Evolutionary conservation across 176 grass and related monocot genomes (phyloP).

Genomic region (Olyra latifolia): DNA sequence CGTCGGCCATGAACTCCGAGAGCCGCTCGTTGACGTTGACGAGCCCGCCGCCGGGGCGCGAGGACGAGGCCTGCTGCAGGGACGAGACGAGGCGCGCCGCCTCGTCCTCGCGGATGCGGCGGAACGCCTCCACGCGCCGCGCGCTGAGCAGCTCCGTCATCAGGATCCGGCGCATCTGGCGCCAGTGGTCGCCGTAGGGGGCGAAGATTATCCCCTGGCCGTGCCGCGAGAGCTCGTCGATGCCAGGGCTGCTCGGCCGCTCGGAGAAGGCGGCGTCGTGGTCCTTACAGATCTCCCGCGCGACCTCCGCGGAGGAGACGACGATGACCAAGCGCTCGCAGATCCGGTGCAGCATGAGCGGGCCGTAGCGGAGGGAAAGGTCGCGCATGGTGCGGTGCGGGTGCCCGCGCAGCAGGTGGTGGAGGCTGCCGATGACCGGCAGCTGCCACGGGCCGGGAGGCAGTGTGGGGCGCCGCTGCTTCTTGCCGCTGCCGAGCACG

Average conservation of each 20-base stretch:
- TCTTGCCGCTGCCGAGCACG: not conserved
- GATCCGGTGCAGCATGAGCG: conserved; percentile 44
- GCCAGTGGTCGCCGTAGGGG: conserved; percentile 44
- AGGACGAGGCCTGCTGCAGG: not conserved
- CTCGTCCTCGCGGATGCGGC: conserved; percentile 34
- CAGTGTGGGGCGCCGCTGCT: not conserved
- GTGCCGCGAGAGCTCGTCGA: conserved; percentile 15
- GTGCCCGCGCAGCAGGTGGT: conserved; percentile 35
- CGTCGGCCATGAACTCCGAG: conserved; percentile 26
- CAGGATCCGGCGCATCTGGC: conserved; percentile 37
- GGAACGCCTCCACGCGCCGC: conserved; percentile 40
- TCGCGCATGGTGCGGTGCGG: conserved; percentile 36
- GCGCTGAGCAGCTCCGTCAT: conserved; percentile 41
- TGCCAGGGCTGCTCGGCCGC: conserved; percentile 5
- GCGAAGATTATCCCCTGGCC: conserved; percentile 35
- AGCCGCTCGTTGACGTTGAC: not conserved
- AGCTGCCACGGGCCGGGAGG: conserved; percentile 40
- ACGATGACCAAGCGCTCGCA: conserved; percentile 34
- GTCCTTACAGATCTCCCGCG: conserved; percentile 40
- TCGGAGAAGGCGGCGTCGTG: conserved; percentile 37
- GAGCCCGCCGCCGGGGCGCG: not conserved
- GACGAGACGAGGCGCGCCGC: conserved; percentile 8
- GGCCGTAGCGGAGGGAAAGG: conserved; percentile 31
- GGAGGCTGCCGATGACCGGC: conserved; percentile 43
- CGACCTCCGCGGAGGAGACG: conserved; percentile 35